Evolutionary conservation across 305 asterid species (phyloP), one percentile per base, ranked within the genome.

Genomic region (Plantago coronopus): DNA sequence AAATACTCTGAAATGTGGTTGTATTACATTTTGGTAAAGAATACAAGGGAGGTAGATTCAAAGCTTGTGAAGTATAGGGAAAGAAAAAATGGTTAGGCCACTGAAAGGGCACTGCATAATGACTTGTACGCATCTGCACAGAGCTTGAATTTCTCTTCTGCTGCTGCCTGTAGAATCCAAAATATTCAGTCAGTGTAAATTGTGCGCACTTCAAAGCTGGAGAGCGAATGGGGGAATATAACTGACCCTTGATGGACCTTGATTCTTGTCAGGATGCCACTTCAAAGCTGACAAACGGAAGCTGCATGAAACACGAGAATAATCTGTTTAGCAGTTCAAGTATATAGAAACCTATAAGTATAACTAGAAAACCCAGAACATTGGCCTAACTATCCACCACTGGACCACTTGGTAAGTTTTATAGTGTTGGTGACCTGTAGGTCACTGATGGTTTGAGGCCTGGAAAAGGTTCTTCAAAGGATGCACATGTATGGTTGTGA

Each of bases 251-350:
- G 91, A 74, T 64, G 91, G 72, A 49, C 85, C 84, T 74, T 79
- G 94, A 77, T 91, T 91, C 72, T 81, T 84, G 72, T 91, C 97
- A n/a, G 96, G 97, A 76, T 91, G 97, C 97, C 97, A 91, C 73
- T 82, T 91, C 72, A 91, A 68, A 69, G 96, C 97, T 23, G 95
- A 81, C 40, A 44, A 61, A 51, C 89, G 96, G 73, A 91, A 91
- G 50, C 97, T 88, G 88, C 85, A 81, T n/a, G 34, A 68, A 47
- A 45, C 14, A 20, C 29, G 15, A 19, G n/a, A 19, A 17, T 23
- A 14, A 10, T 15, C 1, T 4, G 4, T 31, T 13, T 55, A 55
- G 12, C 22, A n/a, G 60, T 8, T 16, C 27, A 25, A 22, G 42
- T 27, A 54, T 46, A 16, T 3, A 46, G 3, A 8, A 16, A 46